Base-by-base conservation (phyloP, 257 asterid genomes). In the Striga asiatica region DNA sequence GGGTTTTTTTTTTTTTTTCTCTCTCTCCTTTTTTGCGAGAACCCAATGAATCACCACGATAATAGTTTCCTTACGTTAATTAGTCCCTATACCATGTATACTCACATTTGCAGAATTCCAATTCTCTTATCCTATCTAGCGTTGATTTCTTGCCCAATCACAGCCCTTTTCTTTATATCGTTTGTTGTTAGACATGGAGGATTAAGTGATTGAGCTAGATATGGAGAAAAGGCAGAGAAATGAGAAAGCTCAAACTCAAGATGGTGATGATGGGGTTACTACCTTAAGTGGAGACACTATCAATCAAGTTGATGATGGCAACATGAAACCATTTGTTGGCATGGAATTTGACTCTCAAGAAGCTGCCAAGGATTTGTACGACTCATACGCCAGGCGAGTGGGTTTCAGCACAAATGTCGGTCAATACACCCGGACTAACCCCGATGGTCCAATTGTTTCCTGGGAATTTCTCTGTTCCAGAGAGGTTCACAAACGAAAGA, bases 271-370 rank as follows among this genome's bases (percentile, higher is more conserved):
- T 65, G 71, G 69, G 60, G 67, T 53, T 63, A 67, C 19, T 67
- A 61, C 17, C 60, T 50, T 63, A 34, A 67, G 55, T 25, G 84
- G 66, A 56, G 55, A 56, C 54, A 69, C 80, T 63, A 58, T 50
- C 64, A 64, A 60, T 76, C 71, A 74, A 65, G 74, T 69, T 41
- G 77, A 66, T 27, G 65, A 65, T 43, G 69, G 71, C 62, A 69
- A 42, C 58, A 73, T 46, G 65, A 78, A 77, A 73, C 94, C 81
- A 1, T 74, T 66, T 64, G 72, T 81, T 45, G 92, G 92, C 42
- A 73, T 87, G 92, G 86, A 75, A 67, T 87, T 87, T 61, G 74
- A 70, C 55, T 76, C 94, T 56, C 89, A 81, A 71, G 89, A 79
- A 75, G 74, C 84, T 58, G 86, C 89, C 31, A 83, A 74, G 80